Evolutionary conservation across 345 rosid species (phyloP).

Genomic region (Hibiscus trionum): DNA sequence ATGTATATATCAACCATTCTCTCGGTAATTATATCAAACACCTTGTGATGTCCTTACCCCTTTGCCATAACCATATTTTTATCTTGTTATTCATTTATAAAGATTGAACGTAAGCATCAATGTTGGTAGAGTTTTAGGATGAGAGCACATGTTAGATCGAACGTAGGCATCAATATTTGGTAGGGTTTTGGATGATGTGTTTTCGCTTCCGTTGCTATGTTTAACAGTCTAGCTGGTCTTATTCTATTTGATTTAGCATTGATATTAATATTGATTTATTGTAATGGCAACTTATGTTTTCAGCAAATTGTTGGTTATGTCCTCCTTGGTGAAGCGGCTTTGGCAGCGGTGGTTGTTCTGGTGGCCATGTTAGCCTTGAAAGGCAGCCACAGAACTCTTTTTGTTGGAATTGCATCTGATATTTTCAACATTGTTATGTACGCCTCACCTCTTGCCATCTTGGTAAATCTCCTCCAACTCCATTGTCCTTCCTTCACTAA

Average conservation of each 20-base stretch:
- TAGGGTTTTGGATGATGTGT: not conserved
- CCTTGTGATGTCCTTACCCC: too few relatives aligned
- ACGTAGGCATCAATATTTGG: not conserved
- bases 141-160: not conserved
- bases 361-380: not conserved
- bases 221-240: too few relatives aligned
- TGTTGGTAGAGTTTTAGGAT: not conserved
- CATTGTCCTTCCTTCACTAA: not conserved
- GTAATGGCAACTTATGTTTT: not conserved
- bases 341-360: not conserved
- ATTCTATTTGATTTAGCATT: too few relatives aligned
- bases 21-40: not conserved
- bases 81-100: not conserved
- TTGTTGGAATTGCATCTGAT: slow-evolving; percentile 47
- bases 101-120: slow-evolving; percentile 4
- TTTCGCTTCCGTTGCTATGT: not conserved
- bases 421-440: slow-evolving; percentile 48
- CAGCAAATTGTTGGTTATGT: not conserved
- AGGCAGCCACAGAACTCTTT: slow-evolving; percentile 7
- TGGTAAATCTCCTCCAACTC: slow-evolving; percentile 22
- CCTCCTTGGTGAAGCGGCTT: not conserved
- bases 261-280: too few relatives aligned
- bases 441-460: slow-evolving; percentile 35
- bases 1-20: not conserved
- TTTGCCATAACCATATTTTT: too few relatives aligned